Percentiles rank a stretch among this genome's conserved stretches.
Conservation (phyloP, 164 flowering plant genomes). For the Santalum album region DNA sequence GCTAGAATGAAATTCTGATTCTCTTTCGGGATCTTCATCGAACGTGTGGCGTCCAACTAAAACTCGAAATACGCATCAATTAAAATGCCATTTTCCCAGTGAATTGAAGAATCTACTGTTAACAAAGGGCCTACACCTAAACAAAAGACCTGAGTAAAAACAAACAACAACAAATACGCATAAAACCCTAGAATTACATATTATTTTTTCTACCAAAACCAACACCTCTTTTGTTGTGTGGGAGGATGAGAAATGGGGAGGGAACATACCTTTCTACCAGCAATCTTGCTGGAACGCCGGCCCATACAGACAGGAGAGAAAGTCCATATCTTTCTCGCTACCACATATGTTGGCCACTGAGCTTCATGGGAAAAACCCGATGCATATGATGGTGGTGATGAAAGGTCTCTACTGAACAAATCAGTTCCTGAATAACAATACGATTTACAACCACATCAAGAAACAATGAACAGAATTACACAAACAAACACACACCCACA, state of each 20-base stretch:
- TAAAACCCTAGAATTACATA: not conserved
- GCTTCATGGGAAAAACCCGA: constrained; percentile 9
- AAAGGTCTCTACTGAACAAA: constrained; percentile 11
- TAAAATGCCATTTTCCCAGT: too few relatives aligned
- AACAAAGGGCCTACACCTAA: not conserved
- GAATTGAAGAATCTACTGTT: not conserved
- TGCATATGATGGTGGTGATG: constrained; percentile 22
- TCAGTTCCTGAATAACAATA: constrained; percentile 25
- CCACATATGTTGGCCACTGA: constrained; percentile 5
- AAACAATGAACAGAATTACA: too few relatives aligned
- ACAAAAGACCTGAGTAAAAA: not conserved
- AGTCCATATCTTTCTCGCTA: constrained; percentile 56
- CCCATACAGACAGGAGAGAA: constrained; percentile 83
- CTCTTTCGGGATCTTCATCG: not conserved
- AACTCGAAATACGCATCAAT: too few relatives aligned
- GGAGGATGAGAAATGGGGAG: not conserved
- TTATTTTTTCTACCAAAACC: not conserved
- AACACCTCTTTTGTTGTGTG: too few relatives aligned
- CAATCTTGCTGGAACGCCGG: constrained; percentile 86
- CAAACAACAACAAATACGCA: not conserved
- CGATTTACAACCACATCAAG: not conserved
- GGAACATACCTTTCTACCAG: constrained; percentile 71
- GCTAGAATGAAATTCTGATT: not conserved
- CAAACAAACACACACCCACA: not conserved
- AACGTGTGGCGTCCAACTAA: not conserved